Percentiles rank a stretch among this genome's conserved stretches.
These are phyloP conservation scores for Stentor roeselii DNA, from an alignment of 73 alveolate species.

Conservation along the genomic window DNA sequence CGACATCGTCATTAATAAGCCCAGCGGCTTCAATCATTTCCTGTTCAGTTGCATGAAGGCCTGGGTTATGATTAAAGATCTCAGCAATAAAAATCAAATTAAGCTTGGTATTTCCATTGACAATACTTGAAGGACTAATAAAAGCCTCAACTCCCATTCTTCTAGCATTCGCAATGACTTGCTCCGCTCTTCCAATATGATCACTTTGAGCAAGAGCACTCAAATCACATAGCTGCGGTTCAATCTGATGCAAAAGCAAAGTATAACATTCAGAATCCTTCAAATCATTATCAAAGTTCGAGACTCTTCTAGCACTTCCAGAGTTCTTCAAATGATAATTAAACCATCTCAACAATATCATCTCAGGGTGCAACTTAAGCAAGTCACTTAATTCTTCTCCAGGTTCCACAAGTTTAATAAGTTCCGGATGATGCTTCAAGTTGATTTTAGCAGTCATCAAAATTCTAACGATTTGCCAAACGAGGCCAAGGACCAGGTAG, in stretches of 20 bases:
- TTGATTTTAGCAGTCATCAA: constrained; percentile 44
- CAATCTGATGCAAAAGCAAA: constrained; percentile 72
- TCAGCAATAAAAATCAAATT: constrained; percentile 89
- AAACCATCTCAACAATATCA: constrained; percentile 89
- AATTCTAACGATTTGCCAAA: constrained; percentile 90
- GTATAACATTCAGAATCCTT: constrained; percentile 50
- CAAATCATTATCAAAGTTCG: constrained; percentile 73
- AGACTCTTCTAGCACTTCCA: constrained; percentile 64
- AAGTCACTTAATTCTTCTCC: constrained; percentile 91
- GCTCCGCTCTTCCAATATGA: constrained; percentile 70
- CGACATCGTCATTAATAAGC: constrained; percentile 72
- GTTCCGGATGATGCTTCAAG: constrained; percentile 83
- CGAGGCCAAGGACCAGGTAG: constrained; percentile 75
- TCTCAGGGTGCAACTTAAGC: constrained; percentile 84
- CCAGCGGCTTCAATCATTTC: constrained; percentile 80
- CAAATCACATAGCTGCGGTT: constrained; percentile 63
- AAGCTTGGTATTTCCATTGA: constrained; percentile 79
- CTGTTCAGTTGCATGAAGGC: constrained; percentile 80
- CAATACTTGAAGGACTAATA: constrained; percentile 76
- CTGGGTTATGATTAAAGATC: constrained; percentile 90
- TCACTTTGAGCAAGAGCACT: constrained; percentile 66
- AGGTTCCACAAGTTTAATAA: constrained; percentile 77
- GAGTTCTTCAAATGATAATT: constrained; percentile 83
- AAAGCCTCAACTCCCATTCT: constrained; percentile 81
- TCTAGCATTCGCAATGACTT: constrained; percentile 64